Base-by-base conservation (phyloP, 2,329 filamentous ascomycete genomes). In the Ceratocystis variospora region DNA sequence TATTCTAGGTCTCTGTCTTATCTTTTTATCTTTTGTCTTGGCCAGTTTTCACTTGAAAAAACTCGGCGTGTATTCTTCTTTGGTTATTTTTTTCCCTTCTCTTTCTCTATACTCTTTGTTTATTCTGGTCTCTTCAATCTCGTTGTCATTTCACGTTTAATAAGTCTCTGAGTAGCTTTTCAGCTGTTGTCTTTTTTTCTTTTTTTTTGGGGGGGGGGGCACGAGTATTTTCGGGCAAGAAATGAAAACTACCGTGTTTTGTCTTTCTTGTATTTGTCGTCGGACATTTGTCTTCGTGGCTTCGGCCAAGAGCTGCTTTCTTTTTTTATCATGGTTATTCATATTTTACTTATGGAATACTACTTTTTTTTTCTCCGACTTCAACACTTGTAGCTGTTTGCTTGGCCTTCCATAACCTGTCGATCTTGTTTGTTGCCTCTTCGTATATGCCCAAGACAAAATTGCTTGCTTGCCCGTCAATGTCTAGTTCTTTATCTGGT, bases 261-360 rank as follows among this genome's bases (percentile, higher is more conserved):
- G 15, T n/a, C 15, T 25, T 33, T 1, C 8, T 31, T 33, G 22
- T 33, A 41, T 41, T 41, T 41, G 37, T 41, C 37, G 37, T 41
- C 37, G 37, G 37, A 41, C 37, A 41, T 41, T 41, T 41, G 37
- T 41, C 37, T 41, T 41, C 8, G 12, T 41, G 37, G 37, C 37
- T 41, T 41, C 12, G 37, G 37, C 37, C 37, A 41, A 41, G 37
- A 3, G 12, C 37, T 41, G 28, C 28, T 28, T 28, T 28, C 6
- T 50, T n/a, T 31, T 57, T 17, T 57, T 33, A 57, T 57, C 22
- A 57, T 57, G 28, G 53, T n/a, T 57, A 57, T 57, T 57, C 53
- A 57, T 57, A 57, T 33, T 57, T 31, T 57, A 2, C 28, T 33
- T 57, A 57, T 57, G 53, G 31, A 57, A 57, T 33, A 57, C 28